Evolutionary conservation across 768 basidiomycete species (phyloP), one percentile per base, ranked within the genome.

Genomic region (Gloeostereum incarnatum): DNA sequence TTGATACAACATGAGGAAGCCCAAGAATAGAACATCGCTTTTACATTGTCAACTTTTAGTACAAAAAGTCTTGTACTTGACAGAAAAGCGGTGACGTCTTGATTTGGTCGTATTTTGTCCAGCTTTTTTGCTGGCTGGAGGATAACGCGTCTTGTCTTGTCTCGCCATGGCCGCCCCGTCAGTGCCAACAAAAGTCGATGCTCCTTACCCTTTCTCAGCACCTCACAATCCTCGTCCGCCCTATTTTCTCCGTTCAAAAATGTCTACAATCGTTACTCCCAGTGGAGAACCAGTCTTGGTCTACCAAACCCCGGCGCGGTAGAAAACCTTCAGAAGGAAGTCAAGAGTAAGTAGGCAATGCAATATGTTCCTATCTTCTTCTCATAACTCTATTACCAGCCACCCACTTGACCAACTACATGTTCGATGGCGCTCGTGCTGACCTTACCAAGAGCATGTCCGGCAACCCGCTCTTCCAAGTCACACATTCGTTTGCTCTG

Each of bases 371-470:
- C 25, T 4, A 36, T 25, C 37, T 14, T 26, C 27, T n/a, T 49
- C 37, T 41, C 43, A n/a, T 34, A 7, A 21, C 31, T 17, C 39
- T 35, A 18, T 38, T 30, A 35, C 22, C 59, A 97, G 93, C 76
- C 38, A 94, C 91, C 9, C 90, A 90, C 52, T 63, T 97, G 35
- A 85, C 82, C 31, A 96, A 94, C 67, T 94, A 84, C 65, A 78
- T 91, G 54, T 98, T 98, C 59, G 96, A 99, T 67, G 96, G 96
- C 47, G 96, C 86, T 19, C 74, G 93, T 49, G 96, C 94, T 22
- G 96, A 99, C 68, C 69, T 98, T 50, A 84, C 88, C 34, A 99
- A 98, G 66, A 82, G 75, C 49, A 69, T 98, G 49, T 94, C 91
- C 20, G 72, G 84, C 58, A 88, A 78, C 58, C 96, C 96, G n/a